phyloP scores from a whole-genome alignment of 352 stramenopile genomes.

The Pythium dissotocum region DNA sequence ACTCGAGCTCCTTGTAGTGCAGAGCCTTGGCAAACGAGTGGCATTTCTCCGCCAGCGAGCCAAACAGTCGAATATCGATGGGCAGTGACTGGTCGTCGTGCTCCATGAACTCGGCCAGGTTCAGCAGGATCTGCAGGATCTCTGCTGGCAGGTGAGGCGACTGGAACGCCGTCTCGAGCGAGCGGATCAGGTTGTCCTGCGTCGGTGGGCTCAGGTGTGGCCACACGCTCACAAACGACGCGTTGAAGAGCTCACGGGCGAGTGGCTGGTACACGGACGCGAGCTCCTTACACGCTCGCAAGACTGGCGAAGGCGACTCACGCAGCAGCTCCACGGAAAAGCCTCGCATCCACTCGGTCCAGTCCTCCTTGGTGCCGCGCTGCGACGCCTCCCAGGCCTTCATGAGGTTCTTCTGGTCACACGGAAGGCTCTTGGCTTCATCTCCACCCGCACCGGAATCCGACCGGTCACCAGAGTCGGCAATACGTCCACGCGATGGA shows the following conservation, averaged over 20 bases:
- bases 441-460: constrained; percentile 38
- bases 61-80: constrained; percentile 97
- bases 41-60: constrained; percentile 96
- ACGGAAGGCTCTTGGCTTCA: constrained; percentile 77
- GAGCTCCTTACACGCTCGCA: constrained; percentile 95
- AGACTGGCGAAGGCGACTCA: constrained; percentile 94
- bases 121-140: constrained; percentile 97
- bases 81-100: constrained; percentile 96
- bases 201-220: constrained; percentile 91
- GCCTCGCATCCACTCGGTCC: constrained; percentile 98
- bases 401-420: constrained; percentile 82
- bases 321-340: constrained; percentile 97
- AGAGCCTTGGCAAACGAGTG: constrained; percentile 98
- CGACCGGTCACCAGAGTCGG: constrained; percentile 4
- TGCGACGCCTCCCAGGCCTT: constrained; percentile 88
- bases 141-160: constrained; percentile 93
- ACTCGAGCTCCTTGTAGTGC: constrained; percentile 99
- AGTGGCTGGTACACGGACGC: constrained; percentile 98
- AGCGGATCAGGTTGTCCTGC: constrained; percentile 93
- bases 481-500: constrained; percentile 35
- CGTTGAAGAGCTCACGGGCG: constrained; percentile 98
- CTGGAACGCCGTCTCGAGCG: constrained; percentile 95
- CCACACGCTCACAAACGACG: constrained; percentile 99
- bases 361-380: constrained; percentile 92
- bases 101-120: constrained; percentile 99